Conservation (phyloP, 2,329 filamentous ascomycete species). For the Scedosporium minutisporum region DNA sequence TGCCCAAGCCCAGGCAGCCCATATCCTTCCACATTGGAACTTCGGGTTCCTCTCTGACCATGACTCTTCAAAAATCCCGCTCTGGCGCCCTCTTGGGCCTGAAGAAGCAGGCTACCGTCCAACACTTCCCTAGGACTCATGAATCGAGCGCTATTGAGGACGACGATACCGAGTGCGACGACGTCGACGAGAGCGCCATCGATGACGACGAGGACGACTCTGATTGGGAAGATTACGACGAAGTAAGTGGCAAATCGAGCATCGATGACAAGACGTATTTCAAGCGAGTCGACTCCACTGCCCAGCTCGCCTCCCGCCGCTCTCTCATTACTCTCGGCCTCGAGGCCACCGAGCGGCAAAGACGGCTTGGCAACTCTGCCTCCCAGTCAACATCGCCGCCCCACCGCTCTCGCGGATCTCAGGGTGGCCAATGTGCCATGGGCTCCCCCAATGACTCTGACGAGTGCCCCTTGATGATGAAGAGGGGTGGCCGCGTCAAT, state of each 20-base stretch:
- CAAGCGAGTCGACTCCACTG: conserved; percentile 80
- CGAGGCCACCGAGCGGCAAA: conserved; percentile 63
- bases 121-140: conserved; percentile 15
- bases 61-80: conserved; percentile 34
- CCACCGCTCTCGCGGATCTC: conserved; percentile 47
- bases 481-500: conserved; percentile 30
- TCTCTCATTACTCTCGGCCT: conserved; percentile 88
- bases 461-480: conserved; percentile 55
- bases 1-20: conserved; percentile 16
- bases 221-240: conserved; percentile 58
- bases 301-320: conserved; percentile 73
- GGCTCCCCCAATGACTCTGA: conserved; percentile 49
- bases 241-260: too few species aligned
- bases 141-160: conserved; percentile 35
- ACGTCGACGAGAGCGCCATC: conserved; percentile 75
- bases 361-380: conserved; percentile 58
- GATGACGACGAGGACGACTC: conserved; percentile 57
- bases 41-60: conserved; percentile 50
- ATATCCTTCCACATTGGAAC: conserved; percentile 43
- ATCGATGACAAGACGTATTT: conserved; percentile 74
- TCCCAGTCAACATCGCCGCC: conserved; percentile 60
- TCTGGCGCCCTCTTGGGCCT: conserved; percentile 33
- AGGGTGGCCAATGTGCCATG: conserved; percentile 19
- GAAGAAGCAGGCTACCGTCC: conserved; percentile 67
- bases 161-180: conserved; percentile 56